Conservation (phyloP, 192 early-diverging fungal genomes). For the Coemansia sp. region DNA sequence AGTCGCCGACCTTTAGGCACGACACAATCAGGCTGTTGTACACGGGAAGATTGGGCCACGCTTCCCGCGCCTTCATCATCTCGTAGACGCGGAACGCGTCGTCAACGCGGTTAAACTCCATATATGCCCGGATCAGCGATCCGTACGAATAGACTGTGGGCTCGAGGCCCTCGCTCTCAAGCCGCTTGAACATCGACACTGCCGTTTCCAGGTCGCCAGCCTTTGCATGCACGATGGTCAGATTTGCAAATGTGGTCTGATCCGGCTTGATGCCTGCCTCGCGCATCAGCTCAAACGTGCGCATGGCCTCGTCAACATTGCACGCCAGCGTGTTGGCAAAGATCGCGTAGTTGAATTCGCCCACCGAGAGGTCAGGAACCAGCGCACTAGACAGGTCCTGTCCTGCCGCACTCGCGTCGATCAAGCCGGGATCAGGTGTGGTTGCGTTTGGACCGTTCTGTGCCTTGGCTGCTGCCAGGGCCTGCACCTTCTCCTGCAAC, state of each 20-base stretch:
- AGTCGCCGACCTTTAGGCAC: constrained; percentile 66
- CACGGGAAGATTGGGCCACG: constrained; percentile 57
- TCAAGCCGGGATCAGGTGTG: not conserved
- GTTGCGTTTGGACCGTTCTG: not conserved
- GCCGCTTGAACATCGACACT: constrained; percentile 59
- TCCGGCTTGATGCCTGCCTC: constrained; percentile 63
- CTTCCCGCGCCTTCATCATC: constrained; percentile 62
- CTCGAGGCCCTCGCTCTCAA: constrained; percentile 52
- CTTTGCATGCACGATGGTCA: constrained; percentile 77
- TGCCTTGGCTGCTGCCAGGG: not conserved
- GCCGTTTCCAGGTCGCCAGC: constrained; percentile 59
- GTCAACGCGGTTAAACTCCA: constrained; percentile 54
- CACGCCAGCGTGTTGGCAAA: constrained; percentile 63
- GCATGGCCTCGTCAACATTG: constrained; percentile 58
- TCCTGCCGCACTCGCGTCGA: not conserved
- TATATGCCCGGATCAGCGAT: constrained; percentile 67
- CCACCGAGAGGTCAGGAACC: constrained; percentile 15
- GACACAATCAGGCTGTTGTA: constrained; percentile 82
- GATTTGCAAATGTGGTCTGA: constrained; percentile 64
- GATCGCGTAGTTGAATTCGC: constrained; percentile 55
- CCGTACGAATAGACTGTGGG: constrained; percentile 68
- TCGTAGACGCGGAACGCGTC: constrained; percentile 75
- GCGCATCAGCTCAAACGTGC: constrained; percentile 60
- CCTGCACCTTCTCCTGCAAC: constrained; percentile 27
- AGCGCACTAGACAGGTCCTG: not conserved